Evolutionary conservation across 768 basidiomycete genomes (phyloP), one percentile per base, ranked within the genome.

Genomic region (Collybiopsis confluens): DNA sequence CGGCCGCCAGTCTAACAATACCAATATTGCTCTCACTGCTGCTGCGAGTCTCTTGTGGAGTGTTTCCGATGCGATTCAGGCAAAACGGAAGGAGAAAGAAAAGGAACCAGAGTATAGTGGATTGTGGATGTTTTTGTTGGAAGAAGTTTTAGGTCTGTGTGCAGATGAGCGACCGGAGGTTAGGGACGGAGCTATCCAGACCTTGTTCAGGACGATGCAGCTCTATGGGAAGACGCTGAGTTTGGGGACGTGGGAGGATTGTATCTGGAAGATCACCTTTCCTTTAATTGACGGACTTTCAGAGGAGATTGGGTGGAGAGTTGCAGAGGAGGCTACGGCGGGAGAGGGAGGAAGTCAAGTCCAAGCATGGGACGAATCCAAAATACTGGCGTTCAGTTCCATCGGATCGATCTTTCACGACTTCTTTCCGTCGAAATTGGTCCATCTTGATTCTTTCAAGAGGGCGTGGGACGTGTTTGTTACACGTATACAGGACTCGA

Each of bases 41-140:
- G 92, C 95, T 0, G 92, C 92, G 54, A 93, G 92, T 50, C 71
- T 98, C 2, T 74, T 99, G 4, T 98, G 96, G 96, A 88, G 90
- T 56, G 90, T 99, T 0, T 97, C 95, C 0, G 96, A 99, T 64
- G 89, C 92, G 1, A 91, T 98, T 33, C 93, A 96, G 62, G 81
- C 86, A 6, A 89, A 91, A 64, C 80, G 90, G 20, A 86, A 86
- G 59, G 71, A 77, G 54, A 68, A 68, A 3, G 76, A 80, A 36
- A 80, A 82, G 54, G 80, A 83, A 58, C 85, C 83, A 0, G 82
- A 85, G 59, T 92, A 92, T 62, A 91, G 85, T 62, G 81, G 83
- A 2, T 70, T 98, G n/a, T 99, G 96, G 96, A 91, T 97, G 83
- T 88, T 86, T 68, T 79, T 98, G 4, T 73, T 98, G 2, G 72